Percentiles rank a stretch among this genome's conserved stretches.
phyloP scores from a whole-genome alignment of 768 basidiomycete species.

The Termitomyces sp. region DNA sequence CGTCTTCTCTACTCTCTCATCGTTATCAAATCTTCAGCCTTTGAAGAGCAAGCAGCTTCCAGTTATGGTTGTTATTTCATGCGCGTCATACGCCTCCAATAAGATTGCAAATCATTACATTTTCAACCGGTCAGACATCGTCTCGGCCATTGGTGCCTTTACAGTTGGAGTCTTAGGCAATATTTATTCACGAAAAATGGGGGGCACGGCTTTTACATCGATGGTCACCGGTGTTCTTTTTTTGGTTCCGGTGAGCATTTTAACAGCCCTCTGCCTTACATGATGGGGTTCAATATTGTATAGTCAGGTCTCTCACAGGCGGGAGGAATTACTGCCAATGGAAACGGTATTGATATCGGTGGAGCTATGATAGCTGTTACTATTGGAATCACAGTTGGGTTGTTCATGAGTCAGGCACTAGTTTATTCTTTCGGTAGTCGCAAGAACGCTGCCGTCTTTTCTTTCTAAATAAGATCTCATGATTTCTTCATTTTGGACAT shows the following conservation, averaged over 20 bases:
- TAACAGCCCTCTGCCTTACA: neutral
- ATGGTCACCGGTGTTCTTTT: constrained; percentile 91
- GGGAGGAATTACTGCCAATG: constrained; percentile 78
- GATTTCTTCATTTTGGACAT: neutral
- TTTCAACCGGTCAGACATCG: constrained; percentile 78
- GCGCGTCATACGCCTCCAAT: constrained; percentile 72
- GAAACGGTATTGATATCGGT: constrained; percentile 79
- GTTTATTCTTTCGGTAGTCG: constrained; percentile 83
- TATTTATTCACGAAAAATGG: constrained; percentile 74
- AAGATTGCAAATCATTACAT: constrained; percentile 82
- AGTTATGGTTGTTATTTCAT: constrained; percentile 84
- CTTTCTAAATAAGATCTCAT: constrained; percentile 43
- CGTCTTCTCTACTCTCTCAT: constrained; percentile 63
- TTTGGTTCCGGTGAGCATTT: constrained; percentile 68
- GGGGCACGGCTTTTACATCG: constrained; percentile 83
- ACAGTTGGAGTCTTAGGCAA: constrained; percentile 77
- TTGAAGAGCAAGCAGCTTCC: constrained; percentile 62
- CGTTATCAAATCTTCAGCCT: constrained; percentile 75
- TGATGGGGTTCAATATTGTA: neutral
- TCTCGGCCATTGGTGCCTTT: constrained; percentile 82
- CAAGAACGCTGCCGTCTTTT: constrained; percentile 83
- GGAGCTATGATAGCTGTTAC: constrained; percentile 87
- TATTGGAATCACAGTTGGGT: constrained; percentile 84
- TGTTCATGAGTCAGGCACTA: constrained; percentile 84
- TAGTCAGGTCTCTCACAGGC: constrained; percentile 84